phyloP scores from a whole-genome alignment of 768 basidiomycete genomes.

The Phlebiopsis flavidoalba region DNA sequence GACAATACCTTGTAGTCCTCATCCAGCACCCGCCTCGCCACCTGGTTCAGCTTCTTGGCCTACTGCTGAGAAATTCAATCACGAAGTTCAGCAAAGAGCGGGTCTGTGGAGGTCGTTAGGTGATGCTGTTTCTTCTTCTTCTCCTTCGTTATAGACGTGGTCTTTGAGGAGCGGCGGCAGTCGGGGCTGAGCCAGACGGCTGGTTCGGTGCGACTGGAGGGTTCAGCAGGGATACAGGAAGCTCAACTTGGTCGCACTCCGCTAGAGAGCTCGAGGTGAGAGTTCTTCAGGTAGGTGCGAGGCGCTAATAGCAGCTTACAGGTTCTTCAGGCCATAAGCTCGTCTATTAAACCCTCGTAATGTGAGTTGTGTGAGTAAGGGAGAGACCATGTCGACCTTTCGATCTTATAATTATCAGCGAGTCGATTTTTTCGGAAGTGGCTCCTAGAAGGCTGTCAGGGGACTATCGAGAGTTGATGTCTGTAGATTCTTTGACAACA shows the following conservation, averaged over 20 bases:
- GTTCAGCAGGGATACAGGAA: conserved; percentile 66
- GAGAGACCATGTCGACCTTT: conserved; percentile 91
- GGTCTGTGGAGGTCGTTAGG: conserved; percentile 72
- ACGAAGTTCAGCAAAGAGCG: conserved; percentile 75
- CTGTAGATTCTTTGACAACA: conserved; percentile 58
- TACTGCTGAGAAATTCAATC: conserved; percentile 92
- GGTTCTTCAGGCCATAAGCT: conserved; percentile 87
- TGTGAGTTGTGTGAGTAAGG: conserved; percentile 90
- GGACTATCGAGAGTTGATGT: conserved; percentile 34
- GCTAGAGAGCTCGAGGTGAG: conserved; percentile 37
- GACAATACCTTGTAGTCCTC: conserved; percentile 79
- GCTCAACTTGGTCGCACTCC: conserved; percentile 72
- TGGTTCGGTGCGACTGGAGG: conserved; percentile 38
- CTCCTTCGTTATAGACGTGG: conserved; percentile 59
- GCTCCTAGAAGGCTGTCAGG: conserved; percentile 35
- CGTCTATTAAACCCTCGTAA: conserved; percentile 96
- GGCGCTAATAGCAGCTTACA: conserved; percentile 42
- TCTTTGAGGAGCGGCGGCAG: conserved; percentile 39
- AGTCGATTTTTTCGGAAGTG: conserved; percentile 67
- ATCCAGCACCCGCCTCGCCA: conserved; percentile 82
- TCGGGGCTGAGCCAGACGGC: conserved; percentile 26
- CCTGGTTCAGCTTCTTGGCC: conserved; percentile 74
- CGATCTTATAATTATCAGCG: conserved; percentile 87
- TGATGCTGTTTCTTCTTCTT: conserved; percentile 83
- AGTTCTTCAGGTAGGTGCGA: not conserved